These are phyloP conservation scores for Favolaschia claudopus DNA, from an alignment of 768 basidiomycete species.

Conservation along the genomic window DNA sequence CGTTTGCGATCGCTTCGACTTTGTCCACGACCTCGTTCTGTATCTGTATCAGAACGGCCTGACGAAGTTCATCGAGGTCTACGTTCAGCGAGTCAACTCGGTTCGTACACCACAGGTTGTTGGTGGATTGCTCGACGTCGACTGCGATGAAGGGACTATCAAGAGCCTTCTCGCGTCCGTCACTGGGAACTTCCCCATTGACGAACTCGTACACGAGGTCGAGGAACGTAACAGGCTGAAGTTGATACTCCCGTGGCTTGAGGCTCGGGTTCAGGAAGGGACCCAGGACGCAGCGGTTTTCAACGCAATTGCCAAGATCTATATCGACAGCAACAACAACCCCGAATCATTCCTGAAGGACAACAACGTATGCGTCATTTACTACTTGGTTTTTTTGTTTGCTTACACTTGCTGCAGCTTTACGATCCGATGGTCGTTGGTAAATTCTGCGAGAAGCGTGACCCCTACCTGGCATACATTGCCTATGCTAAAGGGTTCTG, in stretches of 20 bases:
- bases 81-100: slow-evolving; percentile 98
- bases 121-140: slow-evolving; percentile 95
- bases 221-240: slow-evolving; percentile 96
- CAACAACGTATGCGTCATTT: slow-evolving; percentile 78
- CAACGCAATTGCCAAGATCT: slow-evolving; percentile 98
- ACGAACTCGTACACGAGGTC: slow-evolving; percentile 97
- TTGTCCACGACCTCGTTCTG: slow-evolving; percentile 97
- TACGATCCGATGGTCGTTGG: slow-evolving; percentile 98
- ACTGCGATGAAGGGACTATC: slow-evolving; percentile 96
- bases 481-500: slow-evolving; percentile 99
- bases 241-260: slow-evolving; percentile 96
- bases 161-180: slow-evolving; percentile 94
- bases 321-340: slow-evolving; percentile 98
- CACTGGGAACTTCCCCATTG: slow-evolving; percentile 96
- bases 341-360: slow-evolving; percentile 98
- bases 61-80: slow-evolving; percentile 98
- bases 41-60: slow-evolving; percentile 98
- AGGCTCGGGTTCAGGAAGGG: slow-evolving; percentile 91
- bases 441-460: slow-evolving; percentile 98
- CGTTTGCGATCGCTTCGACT: slow-evolving; percentile 99
- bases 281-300: slow-evolving; percentile 93
- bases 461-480: slow-evolving; percentile 98
- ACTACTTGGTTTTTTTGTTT: neutral
- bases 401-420: slow-evolving; percentile 56
- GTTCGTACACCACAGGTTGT: slow-evolving; percentile 96